These are phyloP conservation scores for Chaetomium sp. DNA, from an alignment of 2,329 filamentous ascomycete genomes.

Conservation along the genomic window DNA sequence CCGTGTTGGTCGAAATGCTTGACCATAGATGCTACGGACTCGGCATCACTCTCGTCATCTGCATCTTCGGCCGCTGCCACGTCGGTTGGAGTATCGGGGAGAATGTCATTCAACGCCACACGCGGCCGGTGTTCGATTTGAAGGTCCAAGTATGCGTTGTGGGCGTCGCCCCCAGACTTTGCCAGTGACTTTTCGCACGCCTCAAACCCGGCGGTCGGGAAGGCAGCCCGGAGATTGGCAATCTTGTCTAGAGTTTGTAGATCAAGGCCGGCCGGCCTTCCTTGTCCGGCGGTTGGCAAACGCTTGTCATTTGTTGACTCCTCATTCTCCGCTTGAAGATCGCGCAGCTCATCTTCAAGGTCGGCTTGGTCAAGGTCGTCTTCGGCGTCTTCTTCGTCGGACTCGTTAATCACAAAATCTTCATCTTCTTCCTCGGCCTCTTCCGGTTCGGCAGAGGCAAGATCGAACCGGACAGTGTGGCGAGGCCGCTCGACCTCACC, in stretches of 20 bases:
- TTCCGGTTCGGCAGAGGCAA: conserved; percentile 31
- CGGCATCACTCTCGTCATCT: conserved; percentile 25
- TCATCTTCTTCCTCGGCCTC: conserved; percentile 17
- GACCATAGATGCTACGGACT: conserved; percentile 25
- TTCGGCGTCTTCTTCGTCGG: conserved; percentile 15
- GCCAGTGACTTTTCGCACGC: conserved; percentile 33
- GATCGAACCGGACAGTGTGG: conserved; percentile 24
- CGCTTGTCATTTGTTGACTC: conserved; percentile 8
- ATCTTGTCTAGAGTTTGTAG: conserved; percentile 29
- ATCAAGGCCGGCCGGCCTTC: conserved; percentile 3
- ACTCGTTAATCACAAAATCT: conserved; percentile 15
- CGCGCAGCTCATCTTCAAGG: conserved; percentile 19
- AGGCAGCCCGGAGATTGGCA: conserved; percentile 36
- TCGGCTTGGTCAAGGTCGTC: conserved; percentile 19
- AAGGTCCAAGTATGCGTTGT: conserved; percentile 31
- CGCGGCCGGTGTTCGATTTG: neutral
- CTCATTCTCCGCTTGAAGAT: conserved; percentile 17
- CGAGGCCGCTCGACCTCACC: conserved; percentile 27
- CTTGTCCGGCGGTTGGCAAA: neutral
- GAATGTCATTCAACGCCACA: conserved; percentile 6
- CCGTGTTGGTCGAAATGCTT: conserved; percentile 33
- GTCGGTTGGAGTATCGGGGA: neutral
- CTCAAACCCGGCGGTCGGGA: conserved; percentile 34
- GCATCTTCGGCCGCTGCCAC: conserved; percentile 17
- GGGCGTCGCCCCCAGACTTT: conserved; percentile 31